phyloP scores from a whole-genome alignment of 1,284 basidiomycete genomes.

The Salmacisia buchloeana region DNA sequence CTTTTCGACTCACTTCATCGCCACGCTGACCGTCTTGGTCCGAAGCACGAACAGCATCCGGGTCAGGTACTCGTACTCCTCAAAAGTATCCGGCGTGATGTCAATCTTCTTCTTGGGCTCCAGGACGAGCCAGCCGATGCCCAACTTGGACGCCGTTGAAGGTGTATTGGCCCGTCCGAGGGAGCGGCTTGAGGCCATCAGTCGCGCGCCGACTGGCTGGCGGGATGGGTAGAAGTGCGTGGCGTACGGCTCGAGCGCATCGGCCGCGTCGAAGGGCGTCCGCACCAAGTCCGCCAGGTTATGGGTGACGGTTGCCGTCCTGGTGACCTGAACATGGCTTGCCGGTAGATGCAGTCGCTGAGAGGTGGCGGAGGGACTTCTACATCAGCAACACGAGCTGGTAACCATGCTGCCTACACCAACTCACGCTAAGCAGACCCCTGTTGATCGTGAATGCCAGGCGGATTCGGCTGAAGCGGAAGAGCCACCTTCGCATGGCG shows the following conservation, averaged over 20 bases:
- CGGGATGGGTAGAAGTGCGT: neutral
- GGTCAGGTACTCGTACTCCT: slow-evolving; percentile 50
- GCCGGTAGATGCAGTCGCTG: slow-evolving; percentile 33
- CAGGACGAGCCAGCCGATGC: slow-evolving; percentile 31
- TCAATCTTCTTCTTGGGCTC: slow-evolving; percentile 31
- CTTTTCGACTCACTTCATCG: slow-evolving; percentile 31
- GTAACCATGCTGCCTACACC: too few relatives aligned
- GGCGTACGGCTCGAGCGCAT: neutral
- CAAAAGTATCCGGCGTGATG: slow-evolving; percentile 13
- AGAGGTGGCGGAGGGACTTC: slow-evolving; percentile 28
- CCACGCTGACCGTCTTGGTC: slow-evolving; percentile 25
- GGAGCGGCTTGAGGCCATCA: slow-evolving; percentile 18
- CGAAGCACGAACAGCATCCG: slow-evolving; percentile 42
- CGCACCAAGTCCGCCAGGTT: neutral
- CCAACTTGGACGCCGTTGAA: slow-evolving; percentile 25
- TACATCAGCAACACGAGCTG: slow-evolving; percentile 27
- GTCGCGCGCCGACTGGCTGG: slow-evolving; percentile 28
- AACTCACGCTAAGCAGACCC: slow-evolving; percentile 33
- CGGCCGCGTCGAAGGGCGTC: neutral
- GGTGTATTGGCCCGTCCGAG: slow-evolving; percentile 38
- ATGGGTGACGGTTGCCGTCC: neutral
- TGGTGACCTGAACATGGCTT: slow-evolving; percentile 15
- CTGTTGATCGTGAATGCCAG: slow-evolving; percentile 27
- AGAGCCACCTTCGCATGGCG: slow-evolving; percentile 39
- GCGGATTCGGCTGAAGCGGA: slow-evolving; percentile 35